These are phyloP conservation scores for Coemansia guatemalensis DNA, from an alignment of 192 early-diverging fungal species.

Conservation along the genomic window DNA sequence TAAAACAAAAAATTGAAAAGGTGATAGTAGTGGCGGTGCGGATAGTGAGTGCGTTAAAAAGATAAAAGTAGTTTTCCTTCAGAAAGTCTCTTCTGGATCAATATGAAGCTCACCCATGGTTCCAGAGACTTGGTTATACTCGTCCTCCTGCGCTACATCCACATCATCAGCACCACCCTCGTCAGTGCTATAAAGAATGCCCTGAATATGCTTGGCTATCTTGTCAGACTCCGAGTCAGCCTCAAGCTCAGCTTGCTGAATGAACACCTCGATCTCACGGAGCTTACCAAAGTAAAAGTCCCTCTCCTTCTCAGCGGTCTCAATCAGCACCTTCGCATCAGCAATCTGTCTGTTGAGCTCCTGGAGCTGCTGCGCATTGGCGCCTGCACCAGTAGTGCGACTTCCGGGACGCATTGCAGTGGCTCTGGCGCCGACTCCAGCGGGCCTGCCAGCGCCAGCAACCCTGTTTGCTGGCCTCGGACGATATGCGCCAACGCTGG, in stretches of 20 bases:
- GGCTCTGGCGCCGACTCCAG: conserved; percentile 1
- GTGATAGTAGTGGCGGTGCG: too few species aligned
- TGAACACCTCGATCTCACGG: conserved; percentile 89
- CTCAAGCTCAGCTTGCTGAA: conserved; percentile 73
- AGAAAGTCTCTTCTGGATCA: conserved; percentile 50
- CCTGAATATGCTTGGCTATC: conserved; percentile 76
- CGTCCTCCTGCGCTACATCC: conserved; percentile 7
- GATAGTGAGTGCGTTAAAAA: too few species aligned
- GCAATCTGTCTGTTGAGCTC: conserved; percentile 76
- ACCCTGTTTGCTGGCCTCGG: conserved; percentile 16
- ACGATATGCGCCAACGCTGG: conserved; percentile 39
- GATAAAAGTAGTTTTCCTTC: neutral
- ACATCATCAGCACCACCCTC: conserved; percentile 38
- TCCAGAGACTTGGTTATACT: conserved; percentile 25
- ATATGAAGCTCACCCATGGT: conserved; percentile 37
- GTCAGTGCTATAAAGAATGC: conserved; percentile 90
- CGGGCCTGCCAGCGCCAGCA: conserved; percentile 7
- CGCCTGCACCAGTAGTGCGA: conserved; percentile 38
- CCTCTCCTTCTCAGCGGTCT: conserved; percentile 93
- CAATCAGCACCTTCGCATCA: conserved; percentile 83
- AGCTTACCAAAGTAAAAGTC: conserved; percentile 97
- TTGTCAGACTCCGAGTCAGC: conserved; percentile 54
- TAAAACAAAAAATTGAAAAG: neutral
- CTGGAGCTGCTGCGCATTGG: conserved; percentile 61
- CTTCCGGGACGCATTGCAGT: conserved; percentile 18